These are phyloP conservation scores for Leptosphaerulina australis DNA, from an alignment of 2,329 filamentous ascomycete species.

Conservation along the genomic window DNA sequence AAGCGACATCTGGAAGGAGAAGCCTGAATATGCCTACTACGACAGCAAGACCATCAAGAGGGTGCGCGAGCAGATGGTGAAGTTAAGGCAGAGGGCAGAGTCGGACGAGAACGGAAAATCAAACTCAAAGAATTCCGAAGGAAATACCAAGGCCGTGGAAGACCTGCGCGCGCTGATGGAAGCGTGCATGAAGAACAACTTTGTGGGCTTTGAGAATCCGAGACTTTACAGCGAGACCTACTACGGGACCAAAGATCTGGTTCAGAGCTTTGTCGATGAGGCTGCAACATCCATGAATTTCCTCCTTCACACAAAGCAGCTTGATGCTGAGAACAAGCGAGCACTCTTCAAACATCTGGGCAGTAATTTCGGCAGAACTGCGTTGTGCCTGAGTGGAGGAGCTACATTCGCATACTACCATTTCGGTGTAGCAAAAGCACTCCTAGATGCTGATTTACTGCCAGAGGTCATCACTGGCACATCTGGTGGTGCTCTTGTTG, in stretches of 20 bases:
- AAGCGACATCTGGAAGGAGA: slow-evolving; percentile 79
- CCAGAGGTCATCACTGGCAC: slow-evolving; percentile 97
- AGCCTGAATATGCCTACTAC: slow-evolving; percentile 78
- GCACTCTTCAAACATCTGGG: slow-evolving; percentile 84
- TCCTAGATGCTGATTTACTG: slow-evolving; percentile 82
- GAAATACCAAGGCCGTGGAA: slow-evolving; percentile 63
- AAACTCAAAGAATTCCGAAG: slow-evolving; percentile 29
- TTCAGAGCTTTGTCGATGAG: slow-evolving; percentile 90
- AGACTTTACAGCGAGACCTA: slow-evolving; percentile 97
- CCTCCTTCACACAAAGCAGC: slow-evolving; percentile 69
- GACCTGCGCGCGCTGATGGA: slow-evolving; percentile 80
- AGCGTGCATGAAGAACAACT: slow-evolving; percentile 96
- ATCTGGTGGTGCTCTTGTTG: slow-evolving; percentile 89
- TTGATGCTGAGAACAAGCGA: slow-evolving; percentile 76
- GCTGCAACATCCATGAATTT: slow-evolving; percentile 72
- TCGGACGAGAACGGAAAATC: slow-evolving; percentile 59
- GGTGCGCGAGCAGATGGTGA: slow-evolving; percentile 76
- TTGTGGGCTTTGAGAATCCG: slow-evolving; percentile 91
- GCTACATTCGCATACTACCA: slow-evolving; percentile 97
- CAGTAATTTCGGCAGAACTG: slow-evolving; percentile 90
- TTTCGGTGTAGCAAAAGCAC: slow-evolving; percentile 86
- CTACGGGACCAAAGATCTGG: slow-evolving; percentile 93
- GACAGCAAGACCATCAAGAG: slow-evolving; percentile 81
- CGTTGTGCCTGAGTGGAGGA: slow-evolving; percentile 89
- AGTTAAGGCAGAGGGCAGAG: slow-evolving; percentile 60